These are phyloP conservation scores for Caloboletus firmus DNA, from an alignment of 1,284 basidiomycete genomes.

Conservation along the genomic window DNA sequence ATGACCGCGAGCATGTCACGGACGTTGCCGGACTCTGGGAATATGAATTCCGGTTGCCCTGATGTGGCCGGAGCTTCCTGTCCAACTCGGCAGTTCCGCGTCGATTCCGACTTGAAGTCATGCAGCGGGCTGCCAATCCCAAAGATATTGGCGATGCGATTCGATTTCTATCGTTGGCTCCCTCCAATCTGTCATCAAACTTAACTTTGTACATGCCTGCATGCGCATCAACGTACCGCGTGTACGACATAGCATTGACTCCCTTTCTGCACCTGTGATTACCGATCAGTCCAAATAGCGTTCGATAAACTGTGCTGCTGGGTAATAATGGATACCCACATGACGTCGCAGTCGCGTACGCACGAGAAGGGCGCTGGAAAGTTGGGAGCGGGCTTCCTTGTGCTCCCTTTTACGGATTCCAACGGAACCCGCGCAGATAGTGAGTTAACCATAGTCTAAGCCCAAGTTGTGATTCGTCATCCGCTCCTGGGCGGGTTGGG, in stretches of 20 bases:
- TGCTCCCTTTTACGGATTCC: not conserved
- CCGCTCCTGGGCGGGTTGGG: not conserved
- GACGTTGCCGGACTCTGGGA: not conserved
- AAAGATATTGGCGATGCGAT: conserved; percentile 4
- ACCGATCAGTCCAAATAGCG: not conserved
- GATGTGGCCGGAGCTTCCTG: not conserved
- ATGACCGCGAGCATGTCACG: not conserved
- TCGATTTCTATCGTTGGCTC: conserved; percentile 11
- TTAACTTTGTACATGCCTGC: conserved; percentile 23
- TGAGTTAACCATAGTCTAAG: not conserved
- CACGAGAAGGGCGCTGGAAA: not conserved
- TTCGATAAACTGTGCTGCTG: not conserved
- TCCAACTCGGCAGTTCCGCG: conserved; percentile 4
- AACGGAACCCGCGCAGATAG: not conserved
- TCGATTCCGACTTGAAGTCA: conserved; percentile 13
- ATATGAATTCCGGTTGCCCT: not conserved
- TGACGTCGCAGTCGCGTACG: not conserved
- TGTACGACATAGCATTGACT: conserved; percentile 3
- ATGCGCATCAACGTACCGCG: not conserved
- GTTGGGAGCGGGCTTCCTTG: not conserved
- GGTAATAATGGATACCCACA: not conserved
- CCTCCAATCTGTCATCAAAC: conserved; percentile 17
- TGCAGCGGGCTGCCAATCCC: not conserved
- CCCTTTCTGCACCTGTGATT: not conserved
- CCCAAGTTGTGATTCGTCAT: not conserved